Conservation (phyloP, 768 basidiomycete species). For the Cubamyces lactineus region DNA sequence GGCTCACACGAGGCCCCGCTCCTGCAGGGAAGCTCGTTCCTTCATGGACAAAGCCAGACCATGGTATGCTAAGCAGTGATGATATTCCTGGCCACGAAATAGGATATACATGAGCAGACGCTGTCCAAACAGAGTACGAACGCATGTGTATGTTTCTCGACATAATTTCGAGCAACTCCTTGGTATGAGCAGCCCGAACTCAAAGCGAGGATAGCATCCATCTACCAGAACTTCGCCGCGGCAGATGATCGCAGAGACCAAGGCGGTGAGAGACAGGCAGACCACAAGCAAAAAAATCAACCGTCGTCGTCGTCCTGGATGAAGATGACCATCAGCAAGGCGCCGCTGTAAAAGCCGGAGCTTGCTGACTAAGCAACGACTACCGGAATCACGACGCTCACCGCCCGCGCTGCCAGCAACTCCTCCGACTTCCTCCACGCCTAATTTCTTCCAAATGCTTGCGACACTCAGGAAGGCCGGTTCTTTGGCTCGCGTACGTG, state of each 20-base stretch:
- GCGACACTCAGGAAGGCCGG: slow-evolving; percentile 66
- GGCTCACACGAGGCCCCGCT: slow-evolving; percentile 20
- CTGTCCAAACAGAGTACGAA: slow-evolving; percentile 25
- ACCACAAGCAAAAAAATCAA: slow-evolving; percentile 39
- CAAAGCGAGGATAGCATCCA: slow-evolving; percentile 60
- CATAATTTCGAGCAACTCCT: slow-evolving; percentile 82
- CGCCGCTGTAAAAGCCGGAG: slow-evolving; percentile 4
- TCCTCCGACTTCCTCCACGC: slow-evolving; percentile 17
- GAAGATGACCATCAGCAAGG: slow-evolving; percentile 11
- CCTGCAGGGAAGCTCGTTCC: slow-evolving; percentile 4
- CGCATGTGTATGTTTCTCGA: slow-evolving; percentile 56
- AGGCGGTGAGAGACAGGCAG: slow-evolving; percentile 77
- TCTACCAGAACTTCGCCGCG: slow-evolving; percentile 64
- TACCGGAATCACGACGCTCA: slow-evolving; percentile 12
- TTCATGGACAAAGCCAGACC: neutral
- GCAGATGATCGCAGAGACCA: slow-evolving; percentile 72
- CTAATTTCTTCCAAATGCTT: slow-evolving; percentile 55
- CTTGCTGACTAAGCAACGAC: slow-evolving; percentile 47
- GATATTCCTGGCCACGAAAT: neutral
- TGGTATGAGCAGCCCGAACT: slow-evolving; percentile 65
- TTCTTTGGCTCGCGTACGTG: slow-evolving; percentile 63
- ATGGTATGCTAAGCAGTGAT: neutral
- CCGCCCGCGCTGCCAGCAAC: slow-evolving; percentile 18
- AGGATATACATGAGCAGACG: slow-evolving; percentile 19
- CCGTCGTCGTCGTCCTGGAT: slow-evolving; percentile 84